Conservation (phyloP, 2,329 filamentous ascomycete species). For the Podosphaera fusca region DNA sequence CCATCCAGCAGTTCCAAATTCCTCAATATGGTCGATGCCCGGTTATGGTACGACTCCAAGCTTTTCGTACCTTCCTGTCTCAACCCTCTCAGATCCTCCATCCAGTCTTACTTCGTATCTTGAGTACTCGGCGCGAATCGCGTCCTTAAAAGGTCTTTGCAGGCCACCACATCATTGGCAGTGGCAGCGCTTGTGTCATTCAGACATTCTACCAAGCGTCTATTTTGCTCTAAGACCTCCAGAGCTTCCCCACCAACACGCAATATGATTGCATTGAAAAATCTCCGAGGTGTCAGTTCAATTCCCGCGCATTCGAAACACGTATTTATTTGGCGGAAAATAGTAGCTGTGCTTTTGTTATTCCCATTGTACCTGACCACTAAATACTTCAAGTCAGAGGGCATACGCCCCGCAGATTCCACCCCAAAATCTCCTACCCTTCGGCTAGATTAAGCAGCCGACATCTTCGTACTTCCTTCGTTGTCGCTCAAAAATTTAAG, state of each 20-base stretch:
- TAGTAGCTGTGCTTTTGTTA: not conserved
- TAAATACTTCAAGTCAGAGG: not conserved
- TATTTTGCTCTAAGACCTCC: not conserved
- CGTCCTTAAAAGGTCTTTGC: not conserved
- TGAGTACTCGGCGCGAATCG: slow-evolving; percentile 3
- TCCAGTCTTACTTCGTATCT: too few species aligned
- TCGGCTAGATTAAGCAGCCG: too few species aligned
- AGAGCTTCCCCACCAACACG: not conserved
- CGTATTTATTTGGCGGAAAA: not conserved
- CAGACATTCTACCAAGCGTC: not conserved
- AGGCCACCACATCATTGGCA: not conserved
- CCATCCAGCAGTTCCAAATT: too few species aligned
- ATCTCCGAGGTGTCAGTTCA: not conserved
- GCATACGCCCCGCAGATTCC: not conserved
- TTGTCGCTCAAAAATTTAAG: too few species aligned
- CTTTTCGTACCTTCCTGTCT: not conserved
- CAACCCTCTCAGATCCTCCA: not conserved
- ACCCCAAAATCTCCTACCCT: too few species aligned
- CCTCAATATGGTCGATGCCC: too few species aligned
- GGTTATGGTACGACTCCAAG: not conserved
- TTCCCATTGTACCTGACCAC: not conserved
- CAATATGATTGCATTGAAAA: not conserved
- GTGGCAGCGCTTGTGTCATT: not conserved
- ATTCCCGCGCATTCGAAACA: not conserved
- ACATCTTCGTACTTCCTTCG: too few species aligned